Evolutionary conservation across 495 filamentous ascomycete genomes (phyloP), one percentile per base, ranked within the genome.

Genomic region (Hypomontagnella monticulosa): DNA sequence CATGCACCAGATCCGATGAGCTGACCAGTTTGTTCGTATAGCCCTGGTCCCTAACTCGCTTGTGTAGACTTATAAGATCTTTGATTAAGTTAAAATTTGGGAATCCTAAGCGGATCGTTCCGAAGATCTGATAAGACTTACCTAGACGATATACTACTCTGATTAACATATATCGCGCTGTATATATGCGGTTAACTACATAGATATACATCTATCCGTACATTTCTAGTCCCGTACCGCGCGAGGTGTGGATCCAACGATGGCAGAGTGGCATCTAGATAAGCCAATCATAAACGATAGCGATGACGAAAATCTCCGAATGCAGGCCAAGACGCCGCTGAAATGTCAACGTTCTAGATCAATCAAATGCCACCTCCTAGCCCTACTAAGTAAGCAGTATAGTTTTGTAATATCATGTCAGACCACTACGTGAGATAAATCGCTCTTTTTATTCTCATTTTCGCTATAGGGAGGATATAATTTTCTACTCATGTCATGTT

Each of bases 231-330:
- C 5, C 19, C 36, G 40, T 44, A 33, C 12, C 49, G 12, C 8
- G 16, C 27, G 46, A 20, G 16, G 32, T 37, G 27, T 30, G 14
- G 40, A 30, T 32, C 15, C 15, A 46, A 34, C 19, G 32, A 58
- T 67, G 34, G 47, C 47, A 57, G 30, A 3, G 48, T 63, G 23
- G 40, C 32, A 67, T 54, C 48, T 16, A 69, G 66, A 69, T 69
- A 10, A 57, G 10, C 66, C 66, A 69, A 69, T 69, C 66, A 61
- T 20, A 65, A 1, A 33, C 14, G 9, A 36, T 3, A 12, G 16
- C 16, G 44, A 8, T 65, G 56, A 57, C 56, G 61, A 69, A 64
- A 30, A 64, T 69, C 54, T 63, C 52, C 42, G 37, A 67, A 58
- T 59, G 65, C 59, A 68, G 43, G 59, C 53, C 43, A 53, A 51